phyloP scores from a whole-genome alignment of 106 monocot species.

The Triglochin maritima region DNA sequence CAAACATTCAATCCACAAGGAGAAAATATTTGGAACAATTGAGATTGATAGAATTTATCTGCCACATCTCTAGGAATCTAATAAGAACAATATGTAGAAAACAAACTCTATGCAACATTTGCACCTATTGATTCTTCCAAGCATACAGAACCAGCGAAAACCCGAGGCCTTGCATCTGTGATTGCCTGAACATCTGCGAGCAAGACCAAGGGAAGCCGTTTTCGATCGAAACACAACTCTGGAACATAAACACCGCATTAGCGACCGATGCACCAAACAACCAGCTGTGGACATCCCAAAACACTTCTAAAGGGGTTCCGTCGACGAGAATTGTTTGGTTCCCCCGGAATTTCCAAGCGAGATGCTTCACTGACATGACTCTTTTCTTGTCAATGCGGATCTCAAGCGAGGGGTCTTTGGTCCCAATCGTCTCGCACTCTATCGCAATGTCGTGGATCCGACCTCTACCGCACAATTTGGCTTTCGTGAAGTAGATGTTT shows the following conservation, averaged over 20 bases:
- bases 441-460: conserved; percentile 1
- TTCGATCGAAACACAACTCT: background rate
- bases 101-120: no score
- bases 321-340: background rate
- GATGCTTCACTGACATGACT: background rate
- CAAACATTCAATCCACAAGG: no score
- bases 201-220: background rate
- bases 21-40: no score
- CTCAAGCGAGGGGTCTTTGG: background rate
- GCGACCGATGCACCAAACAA: background rate
- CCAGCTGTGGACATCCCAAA: conserved; percentile 1
- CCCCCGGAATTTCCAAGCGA: background rate
- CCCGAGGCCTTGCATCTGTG: background rate
- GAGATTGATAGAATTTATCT: no score
- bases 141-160: background rate
- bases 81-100: no score
- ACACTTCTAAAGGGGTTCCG: background rate
- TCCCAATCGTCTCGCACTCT: background rate
- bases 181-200: background rate
- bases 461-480: background rate
- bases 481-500: background rate
- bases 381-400: background rate
- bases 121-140: background rate
- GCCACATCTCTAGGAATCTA: no score
- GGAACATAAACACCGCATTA: conserved; percentile 1